Evolutionary conservation across 441 rosid species (phyloP).

Genomic region (Brassica balearica): DNA sequence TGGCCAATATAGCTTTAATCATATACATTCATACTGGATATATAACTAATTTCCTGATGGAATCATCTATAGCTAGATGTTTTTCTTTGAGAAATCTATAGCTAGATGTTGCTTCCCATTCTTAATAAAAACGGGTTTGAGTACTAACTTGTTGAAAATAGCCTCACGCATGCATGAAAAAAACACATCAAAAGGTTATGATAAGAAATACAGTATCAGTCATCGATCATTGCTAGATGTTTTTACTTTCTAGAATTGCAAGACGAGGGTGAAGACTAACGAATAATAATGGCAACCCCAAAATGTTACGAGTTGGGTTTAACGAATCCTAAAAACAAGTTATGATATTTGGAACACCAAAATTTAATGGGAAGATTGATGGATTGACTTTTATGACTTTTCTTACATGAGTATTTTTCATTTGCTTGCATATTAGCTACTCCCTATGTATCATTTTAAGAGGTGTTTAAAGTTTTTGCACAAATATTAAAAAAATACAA

Average conservation of each 20-base stretch:
- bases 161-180: neutral
- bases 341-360: too few species aligned
- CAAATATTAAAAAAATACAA: too few species aligned
- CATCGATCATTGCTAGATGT: conserved; percentile 2
- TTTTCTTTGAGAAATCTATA: neutral
- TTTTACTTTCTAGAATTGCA: neutral
- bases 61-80: neutral
- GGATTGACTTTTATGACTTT: too few species aligned
- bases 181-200: neutral
- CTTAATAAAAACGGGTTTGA: neutral
- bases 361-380: too few species aligned
- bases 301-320: neutral
- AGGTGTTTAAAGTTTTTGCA: too few species aligned
- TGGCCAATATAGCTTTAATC: neutral
- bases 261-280: neutral
- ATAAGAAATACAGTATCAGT: conserved; percentile 2
- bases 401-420: too few species aligned
- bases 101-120: neutral
- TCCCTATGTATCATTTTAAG: too few species aligned
- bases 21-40: neutral
- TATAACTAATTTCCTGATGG: neutral
- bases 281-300: neutral
- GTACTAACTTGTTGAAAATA: neutral
- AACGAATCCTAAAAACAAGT: conserved; percentile 3
- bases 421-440: too few species aligned